Conservation (phyloP, 345 rosid species). For the Gossypium herbaceum region DNA sequence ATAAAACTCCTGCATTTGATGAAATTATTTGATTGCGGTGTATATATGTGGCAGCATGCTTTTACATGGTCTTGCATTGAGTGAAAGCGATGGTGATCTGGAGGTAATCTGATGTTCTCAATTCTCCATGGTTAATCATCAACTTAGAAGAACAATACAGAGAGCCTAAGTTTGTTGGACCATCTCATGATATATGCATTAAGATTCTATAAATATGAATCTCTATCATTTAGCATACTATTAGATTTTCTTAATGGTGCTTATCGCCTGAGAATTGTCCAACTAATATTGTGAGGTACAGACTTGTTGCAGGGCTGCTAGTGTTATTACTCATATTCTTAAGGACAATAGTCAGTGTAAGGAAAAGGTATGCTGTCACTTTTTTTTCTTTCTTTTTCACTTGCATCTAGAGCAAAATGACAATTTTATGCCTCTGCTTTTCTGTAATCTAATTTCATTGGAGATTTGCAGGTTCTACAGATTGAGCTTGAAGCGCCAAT, state of each 20-base stretch:
- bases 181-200: not conserved
- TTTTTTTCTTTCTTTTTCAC: not conserved
- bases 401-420: not conserved
- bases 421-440: not conserved
- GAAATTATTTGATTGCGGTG: conserved; percentile 2
- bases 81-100: conserved; percentile 87
- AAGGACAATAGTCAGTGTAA: conserved; percentile 77
- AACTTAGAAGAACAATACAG: not conserved
- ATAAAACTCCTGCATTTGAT: not conserved
- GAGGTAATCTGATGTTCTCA: conserved; percentile 53
- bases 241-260: conserved; percentile 15
- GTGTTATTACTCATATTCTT: conserved; percentile 82
- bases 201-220: conserved; percentile 13
- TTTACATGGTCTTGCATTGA: conserved; percentile 73
- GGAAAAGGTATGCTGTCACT: conserved; percentile 62
- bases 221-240: not conserved
- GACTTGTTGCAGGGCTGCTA: conserved; percentile 97
- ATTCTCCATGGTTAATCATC: not conserved
- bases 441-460: conserved; percentile 10
- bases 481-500: conserved; percentile 74
- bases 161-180: not conserved
- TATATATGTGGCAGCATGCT: conserved; percentile 67
- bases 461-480: conserved; percentile 52
- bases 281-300: conserved; percentile 41
- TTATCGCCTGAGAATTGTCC: conserved; percentile 13